phyloP scores from a whole-genome alignment of 2,329 filamentous ascomycete genomes.

The Beauveria rudraprayagi region DNA sequence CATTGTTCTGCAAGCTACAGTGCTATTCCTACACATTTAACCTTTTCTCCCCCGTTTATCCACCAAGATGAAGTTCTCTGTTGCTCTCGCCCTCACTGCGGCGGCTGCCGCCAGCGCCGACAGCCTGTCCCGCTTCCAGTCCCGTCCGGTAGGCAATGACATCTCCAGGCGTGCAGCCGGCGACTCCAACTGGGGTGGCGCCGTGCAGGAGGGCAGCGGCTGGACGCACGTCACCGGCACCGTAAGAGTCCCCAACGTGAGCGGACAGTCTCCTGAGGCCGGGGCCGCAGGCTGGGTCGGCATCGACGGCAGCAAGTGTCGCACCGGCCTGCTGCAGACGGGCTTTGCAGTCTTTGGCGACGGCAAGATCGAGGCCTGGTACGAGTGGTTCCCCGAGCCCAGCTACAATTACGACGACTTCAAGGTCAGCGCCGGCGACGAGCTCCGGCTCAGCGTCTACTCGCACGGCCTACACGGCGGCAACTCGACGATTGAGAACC shows the following conservation, averaged over 20 bases:
- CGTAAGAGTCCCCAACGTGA: not conserved
- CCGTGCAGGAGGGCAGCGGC: constrained; percentile 6
- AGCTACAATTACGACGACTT: constrained; percentile 5
- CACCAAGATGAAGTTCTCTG: not conserved
- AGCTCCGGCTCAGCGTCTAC: constrained; percentile 24
- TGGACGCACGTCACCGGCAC: constrained; percentile 1
- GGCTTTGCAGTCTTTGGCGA: constrained; percentile 4
- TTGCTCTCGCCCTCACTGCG: not conserved
- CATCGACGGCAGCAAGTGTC: constrained; percentile 6
- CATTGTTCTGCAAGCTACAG: not conserved
- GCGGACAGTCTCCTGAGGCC: not conserved
- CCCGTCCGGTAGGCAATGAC: not conserved
- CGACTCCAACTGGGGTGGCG: not conserved
- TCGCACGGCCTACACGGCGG: constrained; percentile 14
- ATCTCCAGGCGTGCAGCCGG: not conserved
- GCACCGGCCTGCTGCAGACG: constrained; percentile 5
- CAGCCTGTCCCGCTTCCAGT: not conserved
- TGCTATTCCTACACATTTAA: not conserved
- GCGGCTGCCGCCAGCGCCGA: not conserved
- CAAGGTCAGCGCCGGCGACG: constrained; percentile 21
- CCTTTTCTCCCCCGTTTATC: not conserved
- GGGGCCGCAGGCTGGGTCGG: constrained; percentile 11
- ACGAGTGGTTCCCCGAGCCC: constrained; percentile 9
- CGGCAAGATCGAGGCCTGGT: constrained; percentile 5
- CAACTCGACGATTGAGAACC: constrained; percentile 12